Evolutionary conservation across 192 early-diverging fungal species (phyloP), one percentile per base, ranked within the genome.

Genomic region (Powellomyces hirtus): DNA sequence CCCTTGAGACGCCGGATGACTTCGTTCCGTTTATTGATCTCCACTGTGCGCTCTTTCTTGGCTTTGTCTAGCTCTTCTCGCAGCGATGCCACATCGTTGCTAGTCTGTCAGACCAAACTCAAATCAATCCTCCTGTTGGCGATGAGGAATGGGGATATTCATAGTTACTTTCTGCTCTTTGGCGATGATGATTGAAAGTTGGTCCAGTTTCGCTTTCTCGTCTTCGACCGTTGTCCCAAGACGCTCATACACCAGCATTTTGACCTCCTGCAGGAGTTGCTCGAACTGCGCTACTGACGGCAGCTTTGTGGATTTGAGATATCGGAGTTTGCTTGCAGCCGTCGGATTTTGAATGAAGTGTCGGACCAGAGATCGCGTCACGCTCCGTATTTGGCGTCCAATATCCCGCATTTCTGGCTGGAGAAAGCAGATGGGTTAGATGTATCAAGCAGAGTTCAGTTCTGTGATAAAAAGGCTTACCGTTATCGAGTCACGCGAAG

Each of bases 11-110:
- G 65, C 18, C 84, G 74, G 53, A 86, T 86, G 50, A 75, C 58
- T 46, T 86, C 84, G 40, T 86, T 86, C 34, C 70, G 67, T 44
- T 80, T 80, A 62, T 77, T 86, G 44, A 86, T 79, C 56, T 86
- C 82, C 4, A 42, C 51, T 13, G 46, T 63, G 49, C 84, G 62
- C 50, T 86, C 79, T 34, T 74, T 80, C 53, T 79, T 74, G 14
- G 79, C 83, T 57, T 81, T 81, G 38, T 82, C 79, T 11, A 83
- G 60, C 67, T 84, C 83, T 55, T 81, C 80, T 26, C 66, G 58
- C 33, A 78, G 56, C n/a, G 64, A 26, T 40, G 65, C 36, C 2
- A 78, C 77, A 37, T 83, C 78, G 37, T 70, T 78, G 55, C 71
- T 80, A 7, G 83, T 85, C 79, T 82, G 50, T 67, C 42, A 34